Base-by-base conservation (phyloP, 306 rosid species). In the Herpetospermum pedunculosum region DNA sequence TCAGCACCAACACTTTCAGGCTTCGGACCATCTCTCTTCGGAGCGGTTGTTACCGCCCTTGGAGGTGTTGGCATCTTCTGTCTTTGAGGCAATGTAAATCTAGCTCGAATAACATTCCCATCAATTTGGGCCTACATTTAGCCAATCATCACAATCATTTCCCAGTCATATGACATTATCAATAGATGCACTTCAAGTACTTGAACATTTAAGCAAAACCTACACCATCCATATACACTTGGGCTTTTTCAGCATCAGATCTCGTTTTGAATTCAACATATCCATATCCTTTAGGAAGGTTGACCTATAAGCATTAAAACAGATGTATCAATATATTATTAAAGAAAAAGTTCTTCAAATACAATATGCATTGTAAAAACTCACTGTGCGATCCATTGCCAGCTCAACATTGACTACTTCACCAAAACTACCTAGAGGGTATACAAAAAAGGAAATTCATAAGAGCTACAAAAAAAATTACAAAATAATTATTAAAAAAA, bases 201-300 rank as follows among this genome's bases (percentile, higher is more conserved):
- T 13, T 63, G 46, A 28, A 73, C 53, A 58, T 74, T 75, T 52
- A 26, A 41, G 34, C 41, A 81, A 80, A 75, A 83, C 97, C 74
- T 95, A 95, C 99, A 49, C 99, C 96, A 81, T 95, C 96, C 97
- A 95, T 95, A 77, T 63, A 80, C 71, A 87, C 57, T 34, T 83
- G 92, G 40, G 99, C 99, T 35, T 95, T 89, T 81, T 95, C 99
- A 46, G 99, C 97, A 79, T 85, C 92, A 44, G 81, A 89, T 81
- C 97, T 92, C 26, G 86, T 81, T 87, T 95, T 95, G 87, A 89
- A 95, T 75, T 89, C 92, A 80, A 95, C 97, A 50, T 95, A 95
- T 75, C 90, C 99, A 77, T 82, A 91, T 72, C 99, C 99, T 84
- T 83, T 91, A 7, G 99, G 99, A 84, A 95, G 92, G 80, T 95